Percentiles rank a stretch among this genome's conserved stretches.
Evolutionary conservation across 1,139 yeast species (phyloP).

Genomic region (Pichia norvegensis): DNA sequence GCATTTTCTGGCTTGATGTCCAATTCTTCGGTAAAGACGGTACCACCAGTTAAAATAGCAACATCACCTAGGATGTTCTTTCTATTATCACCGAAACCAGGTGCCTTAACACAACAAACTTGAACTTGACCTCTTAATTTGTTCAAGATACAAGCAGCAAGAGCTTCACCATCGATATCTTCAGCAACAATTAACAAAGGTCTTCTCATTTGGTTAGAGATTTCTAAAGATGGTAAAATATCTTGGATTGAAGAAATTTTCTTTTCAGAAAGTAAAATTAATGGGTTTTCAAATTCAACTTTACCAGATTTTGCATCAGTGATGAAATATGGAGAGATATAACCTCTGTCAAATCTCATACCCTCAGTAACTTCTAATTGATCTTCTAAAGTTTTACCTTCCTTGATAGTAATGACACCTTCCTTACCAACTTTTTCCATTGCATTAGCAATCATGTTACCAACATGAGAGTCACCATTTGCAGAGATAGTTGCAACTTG

Average conservation of each 20-base stretch:
- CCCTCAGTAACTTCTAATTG: slow-evolving; percentile 98
- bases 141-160: slow-evolving; percentile 97
- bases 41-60: slow-evolving; percentile 95
- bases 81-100: slow-evolving; percentile 99
- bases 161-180: slow-evolving; percentile 97
- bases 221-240: slow-evolving; percentile 86
- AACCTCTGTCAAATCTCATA: slow-evolving; percentile 99
- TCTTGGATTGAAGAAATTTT: slow-evolving; percentile 91
- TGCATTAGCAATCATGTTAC: slow-evolving; percentile 87
- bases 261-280: slow-evolving; percentile 85
- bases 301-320: slow-evolving; percentile 95
- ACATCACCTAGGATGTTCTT: slow-evolving; percentile 96
- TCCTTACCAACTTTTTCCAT: slow-evolving; percentile 99
- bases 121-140: slow-evolving; percentile 98
- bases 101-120: slow-evolving; percentile 98
- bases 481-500: slow-evolving; percentile 99
- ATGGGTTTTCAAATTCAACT: slow-evolving; percentile 95
- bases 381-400: slow-evolving; percentile 95
- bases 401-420: slow-evolving; percentile 97
- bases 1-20: slow-evolving; percentile 97
- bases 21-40: slow-evolving; percentile 96
- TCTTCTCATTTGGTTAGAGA: slow-evolving; percentile 91
- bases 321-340: slow-evolving; percentile 95
- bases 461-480: slow-evolving; percentile 93
- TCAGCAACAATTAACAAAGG: slow-evolving; percentile 94